Percentiles rank a stretch among this genome's conserved stretches.
Conservation (phyloP, 2,329 filamentous ascomycete species). For the Gyromitra esculenta region DNA sequence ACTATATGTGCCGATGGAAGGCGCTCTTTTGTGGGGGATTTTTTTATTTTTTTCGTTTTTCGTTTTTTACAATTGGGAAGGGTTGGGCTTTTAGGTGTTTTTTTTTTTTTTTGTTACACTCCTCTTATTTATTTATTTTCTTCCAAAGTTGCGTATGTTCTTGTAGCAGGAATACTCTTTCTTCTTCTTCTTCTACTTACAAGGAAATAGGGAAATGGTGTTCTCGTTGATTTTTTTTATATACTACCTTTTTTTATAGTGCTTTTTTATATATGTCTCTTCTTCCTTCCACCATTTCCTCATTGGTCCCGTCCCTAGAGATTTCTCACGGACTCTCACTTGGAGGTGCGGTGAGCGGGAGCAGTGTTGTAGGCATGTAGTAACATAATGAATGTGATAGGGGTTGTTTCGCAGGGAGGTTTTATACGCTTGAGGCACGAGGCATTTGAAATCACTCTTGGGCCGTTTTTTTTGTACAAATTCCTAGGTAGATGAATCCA, state of each 20-base stretch:
- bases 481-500: no score
- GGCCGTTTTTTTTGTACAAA: no score
- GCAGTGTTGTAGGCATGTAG: neutral
- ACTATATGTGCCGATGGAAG: conserved; percentile 27
- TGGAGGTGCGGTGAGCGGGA: neutral
- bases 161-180: conserved; percentile 26
- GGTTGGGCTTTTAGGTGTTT: conserved; percentile 34
- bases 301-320: neutral
- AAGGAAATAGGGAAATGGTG: conserved; percentile 36
- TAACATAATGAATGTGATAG: neutral
- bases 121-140: neutral
- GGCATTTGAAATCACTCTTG: no score
- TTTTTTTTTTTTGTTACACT: conserved; percentile 15
- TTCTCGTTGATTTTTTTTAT: conserved; percentile 21
- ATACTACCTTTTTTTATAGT: neutral
- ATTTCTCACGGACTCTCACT: conserved; percentile 25
- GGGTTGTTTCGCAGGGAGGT: neutral
- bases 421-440: no score
- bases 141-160: neutral
- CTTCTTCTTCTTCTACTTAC: conserved; percentile 9
- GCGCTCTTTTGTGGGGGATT: conserved; percentile 13
- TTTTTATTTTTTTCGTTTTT: neutral
- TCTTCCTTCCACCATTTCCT: conserved; percentile 11
- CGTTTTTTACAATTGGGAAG: conserved; percentile 35
- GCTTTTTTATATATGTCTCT: conserved; percentile 26